Evolutionary conservation across 495 filamentous ascomycete genomes (phyloP).

Genomic region (Amphirosellinia nigrospora): DNA sequence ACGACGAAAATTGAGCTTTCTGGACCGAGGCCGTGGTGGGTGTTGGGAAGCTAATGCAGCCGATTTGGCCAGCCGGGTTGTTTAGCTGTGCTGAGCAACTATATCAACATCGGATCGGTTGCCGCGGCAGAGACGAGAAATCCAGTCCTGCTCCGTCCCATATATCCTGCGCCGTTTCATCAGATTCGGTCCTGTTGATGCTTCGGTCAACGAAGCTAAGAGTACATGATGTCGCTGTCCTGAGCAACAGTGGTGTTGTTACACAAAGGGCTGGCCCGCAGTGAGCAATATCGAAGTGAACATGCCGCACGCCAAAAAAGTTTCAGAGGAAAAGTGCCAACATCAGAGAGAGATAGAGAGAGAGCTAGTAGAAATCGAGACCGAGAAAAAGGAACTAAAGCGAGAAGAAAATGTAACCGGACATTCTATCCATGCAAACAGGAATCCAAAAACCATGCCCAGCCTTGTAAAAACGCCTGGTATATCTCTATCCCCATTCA

Average conservation of each 20-base stretch:
- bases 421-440: constrained; percentile 20
- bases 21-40: background rate
- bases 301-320: background rate
- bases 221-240: constrained; percentile 27
- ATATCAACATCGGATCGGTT: background rate
- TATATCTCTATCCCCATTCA: constrained; percentile 24
- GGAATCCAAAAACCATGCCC: constrained; percentile 12
- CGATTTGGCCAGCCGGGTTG: constrained; percentile 13
- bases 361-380: background rate
- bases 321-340: constrained; percentile 3
- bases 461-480: constrained; percentile 24
- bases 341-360: background rate
- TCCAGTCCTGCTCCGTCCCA: constrained; percentile 19
- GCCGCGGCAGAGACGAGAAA: constrained; percentile 9
- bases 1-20: constrained; percentile 16
- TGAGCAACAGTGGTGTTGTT: constrained; percentile 22
- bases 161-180: constrained; percentile 4
- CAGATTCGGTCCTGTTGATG: constrained; percentile 1
- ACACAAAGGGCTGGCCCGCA: constrained; percentile 23
- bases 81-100: constrained; percentile 20
- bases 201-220: constrained; percentile 22
- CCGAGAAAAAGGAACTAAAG: background rate
- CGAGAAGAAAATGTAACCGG: constrained; percentile 4
- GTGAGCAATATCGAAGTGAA: background rate
- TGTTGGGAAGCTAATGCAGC: background rate